Base-by-base conservation (phyloP, 305 asterid species). In the Caryopteris hybrid region DNA sequence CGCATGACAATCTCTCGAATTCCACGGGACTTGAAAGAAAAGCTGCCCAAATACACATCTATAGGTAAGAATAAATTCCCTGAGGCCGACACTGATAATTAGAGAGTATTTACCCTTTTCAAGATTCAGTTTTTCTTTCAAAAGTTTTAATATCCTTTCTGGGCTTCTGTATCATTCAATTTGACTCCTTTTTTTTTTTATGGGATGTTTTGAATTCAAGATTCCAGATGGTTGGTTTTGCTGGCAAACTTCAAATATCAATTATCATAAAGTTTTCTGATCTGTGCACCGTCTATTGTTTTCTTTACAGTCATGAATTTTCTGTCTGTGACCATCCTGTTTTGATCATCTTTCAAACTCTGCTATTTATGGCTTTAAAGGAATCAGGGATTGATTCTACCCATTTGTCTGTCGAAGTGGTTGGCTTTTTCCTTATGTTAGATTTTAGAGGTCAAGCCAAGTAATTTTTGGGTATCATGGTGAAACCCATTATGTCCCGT, bases 401-500 rank as follows among this genome's bases (percentile, higher is more conserved):
- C 12, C 10, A 39, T 22, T 22, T 39, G n/a, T 39, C 16, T 41
- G 21, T 31, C 25, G 12, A 29, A 3, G 43, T 11, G 65, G 46
- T 23, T 59, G 45, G 60, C 8, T 69, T 42, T n/a, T n/a, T n/a
- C n/a, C n/a, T n/a, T n/a, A n/a, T n/a, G n/a, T n/a, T n/a, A n/a
- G n/a, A n/a, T n/a, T n/a, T n/a, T n/a, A n/a, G n/a, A n/a, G n/a
- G n/a, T 29, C 12, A n/a, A 36, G 25, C 8, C 54, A 16, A 23
- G 8, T 60, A 52, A 76, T 74, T 76, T 46, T 61, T 53, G 48
- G 7, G 36, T 29, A 9, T 71, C 11, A 29, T 50, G 42, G 66
- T 50, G 46, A 67, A 38, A 53, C 56, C 39, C 50, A 52, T 54
- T 29, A 45, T 46, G 64, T 62, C 39, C 31, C 68, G 14, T 22